Base-by-base conservation (phyloP, 2,329 filamentous ascomycete species). In the Microdochium nivale region DNA sequence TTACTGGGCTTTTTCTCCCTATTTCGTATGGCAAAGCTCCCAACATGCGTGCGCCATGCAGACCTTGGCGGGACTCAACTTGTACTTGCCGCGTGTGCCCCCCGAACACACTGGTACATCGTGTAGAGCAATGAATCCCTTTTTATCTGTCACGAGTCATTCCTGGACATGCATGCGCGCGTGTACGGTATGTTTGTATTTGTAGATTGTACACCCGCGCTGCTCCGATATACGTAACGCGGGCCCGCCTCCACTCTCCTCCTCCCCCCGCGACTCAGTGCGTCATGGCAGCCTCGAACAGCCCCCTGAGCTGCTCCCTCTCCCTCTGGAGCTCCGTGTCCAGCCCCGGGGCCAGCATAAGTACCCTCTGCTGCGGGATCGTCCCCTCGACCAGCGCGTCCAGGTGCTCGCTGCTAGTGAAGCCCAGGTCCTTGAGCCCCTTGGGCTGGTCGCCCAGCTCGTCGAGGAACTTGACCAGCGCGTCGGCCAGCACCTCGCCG, bases 371-470 rank as follows among this genome's bases (percentile, higher is more conserved):
- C 73, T 99, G 94, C 4, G 94, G 94, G 55, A 99, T 84, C 0
- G 94, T 99, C 1, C 94, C 95, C 69, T 97, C 92, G 1, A 99
- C 90, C 56, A 99, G 72, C 10, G 75, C 81, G 56, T 95, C 89
- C 19, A 99, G 75, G 71, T 97, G 82, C 37, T 81, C 80, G 16
- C 69, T 71, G 50, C 78, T 78, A 11, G 5, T 21, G 64, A 97
- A 99, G 0, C 94, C 95, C 13, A 99, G 71, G 35, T 80, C 83
- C 71, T 87, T 90, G 58, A 99, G 69, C 0, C 95, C 95, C 40
- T 83, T 78, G 1, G 95, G 95, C 73, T 99, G 94, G 62, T 95
- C 94, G 27, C 94, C 94, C 14, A 99, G 71, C 25, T 85, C 81
- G 13, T 85, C 80, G 43, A 99, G 71, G 69, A 99, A 99, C 56